Base-by-base conservation (phyloP, 768 basidiomycete species). In the Kwoniella dendrophila region DNA sequence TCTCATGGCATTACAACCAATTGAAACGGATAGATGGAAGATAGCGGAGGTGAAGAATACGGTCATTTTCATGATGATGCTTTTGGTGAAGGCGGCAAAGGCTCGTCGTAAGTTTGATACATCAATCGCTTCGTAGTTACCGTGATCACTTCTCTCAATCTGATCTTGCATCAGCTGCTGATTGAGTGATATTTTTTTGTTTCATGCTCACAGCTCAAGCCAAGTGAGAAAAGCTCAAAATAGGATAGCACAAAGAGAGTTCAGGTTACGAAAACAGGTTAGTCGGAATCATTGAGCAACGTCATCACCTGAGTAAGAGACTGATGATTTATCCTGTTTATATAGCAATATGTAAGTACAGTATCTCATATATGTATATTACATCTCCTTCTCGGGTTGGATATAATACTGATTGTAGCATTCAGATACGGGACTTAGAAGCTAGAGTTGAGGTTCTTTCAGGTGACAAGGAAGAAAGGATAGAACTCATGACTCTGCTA, bases 371-470 rank as follows among this genome's bases (percentile, higher is more conserved):
- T 20, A 32, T 32, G 51, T 5, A 22, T 33, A 33, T 54, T 29
- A 22, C 8, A 32, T 43, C 48, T 63, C 41, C 29, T 27, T 27
- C 49, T 27, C 44, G 20, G 52, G 62, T 32, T 30, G 34, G 57
- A 64, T 45, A 47, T 36, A 47, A 29, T n/a, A n/a, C n/a, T n/a
- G n/a, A n/a, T n/a, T n/a, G n/a, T n/a, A n/a, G n/a, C n/a, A n/a
- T 40, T 50, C 70, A 96, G 90, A 93, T 96, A 78, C 90, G 92
- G 22, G 93, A 96, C 80, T 86, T 96, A 36, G 93, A 96, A 81
- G 92, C 92, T 20, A 86, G 90, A 45, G 91, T 96, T n/a, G 92
- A 94, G 79, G 87, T 96, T 7, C 84, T 96, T 18, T 95, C 92
- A 4, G 92, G 90, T 20, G 90, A 90, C 41, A 88, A 92, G 72